A percentile compares a stretch with the other conserved stretches of the same genome.
Conservation (phyloP, 176 grass and related monocot species). For the Hordeum vulgare region MorexV3_pseudomolecules_assembly NC_058522.1:414981049-414981548, state of each 20-base stretch:
- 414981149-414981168: background rate
- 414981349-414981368: background rate
- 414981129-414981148: background rate
- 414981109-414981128: slow-evolving; percentile 3
- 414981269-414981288: background rate
- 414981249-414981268: background rate
- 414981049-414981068: slow-evolving; percentile 12
- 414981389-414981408: background rate
- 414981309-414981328: slow-evolving; percentile 24
- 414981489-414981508: slow-evolving; percentile 8
- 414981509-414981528: slow-evolving; percentile 19
- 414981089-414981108: background rate
- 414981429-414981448: slow-evolving; percentile 20
- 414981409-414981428: background rate
- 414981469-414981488: background rate
- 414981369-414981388: background rate
- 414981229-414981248: background rate
- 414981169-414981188: slow-evolving; percentile 10
- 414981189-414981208: background rate
- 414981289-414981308: slow-evolving; percentile 29
- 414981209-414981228: background rate
- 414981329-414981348: slow-evolving; percentile 6
- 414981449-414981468: background rate
- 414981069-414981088: slow-evolving; percentile 4
- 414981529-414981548: no score